These are phyloP conservation scores for Nepenthes gracilis DNA, from an alignment of 148 eudicot genomes.

Conservation along the genomic window DNA sequence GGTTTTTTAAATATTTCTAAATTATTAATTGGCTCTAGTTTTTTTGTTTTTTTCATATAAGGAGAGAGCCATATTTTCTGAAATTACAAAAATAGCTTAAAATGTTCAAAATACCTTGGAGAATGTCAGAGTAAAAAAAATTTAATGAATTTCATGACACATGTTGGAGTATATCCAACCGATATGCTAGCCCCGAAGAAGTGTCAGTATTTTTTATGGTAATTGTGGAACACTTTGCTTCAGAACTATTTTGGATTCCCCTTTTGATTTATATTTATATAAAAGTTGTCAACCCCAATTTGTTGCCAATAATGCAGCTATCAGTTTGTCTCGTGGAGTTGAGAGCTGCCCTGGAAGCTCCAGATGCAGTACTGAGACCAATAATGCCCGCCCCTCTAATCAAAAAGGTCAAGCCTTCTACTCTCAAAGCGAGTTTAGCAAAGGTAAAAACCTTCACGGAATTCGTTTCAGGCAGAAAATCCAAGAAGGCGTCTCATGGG, in stretches of 20 bases:
- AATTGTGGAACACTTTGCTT: background rate
- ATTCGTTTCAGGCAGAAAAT: conserved; percentile 3
- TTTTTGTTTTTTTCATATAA: too few species aligned
- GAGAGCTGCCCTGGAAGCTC: conserved; percentile 5
- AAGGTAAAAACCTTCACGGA: conserved; percentile 15
- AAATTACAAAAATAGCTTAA: too few species aligned
- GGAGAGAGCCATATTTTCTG: too few species aligned
- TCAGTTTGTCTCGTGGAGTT: conserved; percentile 10
- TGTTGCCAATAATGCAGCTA: conserved; percentile 5
- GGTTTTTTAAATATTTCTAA: too few species aligned
- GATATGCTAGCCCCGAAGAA: too few species aligned
- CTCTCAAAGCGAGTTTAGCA: conserved; percentile 7
- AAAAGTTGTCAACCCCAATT: too few species aligned
- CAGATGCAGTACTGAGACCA: conserved; percentile 8
- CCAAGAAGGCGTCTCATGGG: conserved; percentile 7
- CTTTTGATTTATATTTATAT: background rate
- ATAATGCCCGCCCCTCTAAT: conserved; percentile 4
- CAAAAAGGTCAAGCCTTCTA: conserved; percentile 6
- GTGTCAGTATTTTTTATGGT: background rate
- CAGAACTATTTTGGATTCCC: background rate
- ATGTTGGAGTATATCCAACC: background rate
- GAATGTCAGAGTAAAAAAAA: too few species aligned
- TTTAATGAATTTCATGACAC: too few species aligned
- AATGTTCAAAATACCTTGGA: too few species aligned
- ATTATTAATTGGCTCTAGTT: too few species aligned